Evolutionary conservation across 495 filamentous ascomycete species (phyloP), one percentile per base, ranked within the genome.

Genomic region (Hypoxylon trugodes): DNA sequence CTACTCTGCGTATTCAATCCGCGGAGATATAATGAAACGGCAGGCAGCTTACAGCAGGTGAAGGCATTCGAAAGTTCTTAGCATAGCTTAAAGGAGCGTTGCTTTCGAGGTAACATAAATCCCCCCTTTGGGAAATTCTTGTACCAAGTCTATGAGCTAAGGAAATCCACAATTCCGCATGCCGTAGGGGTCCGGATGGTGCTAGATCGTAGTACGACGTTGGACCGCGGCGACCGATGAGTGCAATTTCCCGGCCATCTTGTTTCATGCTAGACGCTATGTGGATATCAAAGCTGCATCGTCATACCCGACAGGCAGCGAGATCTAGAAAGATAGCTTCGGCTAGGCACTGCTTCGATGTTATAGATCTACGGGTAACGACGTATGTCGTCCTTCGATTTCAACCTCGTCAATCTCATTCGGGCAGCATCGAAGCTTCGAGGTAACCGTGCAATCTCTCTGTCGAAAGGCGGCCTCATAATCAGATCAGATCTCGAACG

Each of bases 191-290:
- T 19, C 35, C 12, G 2, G n/a, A 30, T 2, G 12, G 12, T 40
- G 22, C 13, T 18, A 40, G 12, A 41, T 52, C 15, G 30, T 13
- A 41, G 3, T 1, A 41, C 15, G 22, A 52, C 35, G 35, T 52
- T 52, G 13, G 35, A 52, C 35, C 28, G n/a, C 2, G 10, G 2
- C 19, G 22, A n/a, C 35, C 33, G 19, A 40, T 28, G 35, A 41
- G 41, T 41, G 49, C 49, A 52, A 40, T 52, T 18, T 41, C 13
- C 49, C 49, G 49, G 1, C 12, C 10, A 13, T 15, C n/a, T 28
- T 41, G 49, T 52, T 52, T 52, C 49, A 41, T 41, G 49, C 33
- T 40, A 3, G 21, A 41, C 41, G 47, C 15, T 15, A 33, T 51
- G 47, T 51, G 10, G 15, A 15, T 13, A 51, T 51, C 6, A 38